Percentiles rank a stretch among this genome's conserved stretches.
phyloP scores from a whole-genome alignment of 2,329 filamentous ascomycete species.

The Neofusicoccum laricinum region DNA sequence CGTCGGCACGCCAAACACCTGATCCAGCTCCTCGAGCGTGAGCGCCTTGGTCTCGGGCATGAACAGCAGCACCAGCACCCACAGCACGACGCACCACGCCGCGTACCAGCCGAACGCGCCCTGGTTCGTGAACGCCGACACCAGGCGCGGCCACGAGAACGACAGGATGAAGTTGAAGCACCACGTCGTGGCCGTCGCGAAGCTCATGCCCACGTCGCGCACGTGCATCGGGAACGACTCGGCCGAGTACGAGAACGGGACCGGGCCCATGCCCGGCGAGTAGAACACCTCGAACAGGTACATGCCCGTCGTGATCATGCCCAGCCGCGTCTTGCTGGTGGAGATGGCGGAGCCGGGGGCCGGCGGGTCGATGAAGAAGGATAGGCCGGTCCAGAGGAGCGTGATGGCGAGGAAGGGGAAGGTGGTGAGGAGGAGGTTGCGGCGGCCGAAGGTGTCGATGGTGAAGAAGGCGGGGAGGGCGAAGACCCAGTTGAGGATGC shows the following conservation, averaged over 20 bases:
- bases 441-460: conserved; percentile 39
- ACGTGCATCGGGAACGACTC: conserved; percentile 46
- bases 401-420: conserved; percentile 50
- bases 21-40: conserved; percentile 41
- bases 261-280: conserved; percentile 42
- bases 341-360: conserved; percentile 25
- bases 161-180: conserved; percentile 55
- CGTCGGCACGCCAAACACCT: conserved; percentile 54
- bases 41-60: conserved; percentile 47
- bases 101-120: conserved; percentile 58
- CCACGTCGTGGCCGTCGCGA: conserved; percentile 55
- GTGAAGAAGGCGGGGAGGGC: conserved; percentile 45
- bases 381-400: conserved; percentile 47
- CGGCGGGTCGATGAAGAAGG: conserved; percentile 30
- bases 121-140: conserved; percentile 46
- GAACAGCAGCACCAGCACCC: conserved; percentile 50
- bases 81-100: conserved; percentile 52
- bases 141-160: conserved; percentile 53
- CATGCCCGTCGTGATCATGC: conserved; percentile 38
- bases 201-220: conserved; percentile 39
- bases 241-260: conserved; percentile 42
- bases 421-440: conserved; percentile 43
- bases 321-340: conserved; percentile 21
- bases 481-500: conserved; percentile 44
- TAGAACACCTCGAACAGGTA: conserved; percentile 55